Base-by-base conservation (phyloP, 2,329 filamentous ascomycete species). In the Pseudogymnoascus sp. region DNA sequence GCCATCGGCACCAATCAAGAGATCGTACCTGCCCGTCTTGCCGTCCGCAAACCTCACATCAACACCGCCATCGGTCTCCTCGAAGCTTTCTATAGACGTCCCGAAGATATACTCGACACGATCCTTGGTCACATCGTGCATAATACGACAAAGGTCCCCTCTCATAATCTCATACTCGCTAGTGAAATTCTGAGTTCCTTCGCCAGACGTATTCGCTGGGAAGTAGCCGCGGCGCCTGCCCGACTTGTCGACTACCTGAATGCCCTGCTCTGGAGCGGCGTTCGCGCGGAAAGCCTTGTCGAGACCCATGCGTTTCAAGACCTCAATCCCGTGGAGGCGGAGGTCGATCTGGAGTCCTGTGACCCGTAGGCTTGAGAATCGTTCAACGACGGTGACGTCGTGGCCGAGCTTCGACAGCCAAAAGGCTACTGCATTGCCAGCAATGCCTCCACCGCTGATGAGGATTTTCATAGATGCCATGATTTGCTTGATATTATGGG, bases 1-100 rank as follows among this genome's bases (percentile, higher is more conserved):
- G 0, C 84, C 84, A 65, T 86, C 83, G 4, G 82, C 82, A 2
- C 78, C 82, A 33, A 85, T 77, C 0, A 85, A 65, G 0, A 85
- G 69, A 67, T 85, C 82, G 60, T 75, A 85, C 0, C 66, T 68
- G 4, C 75, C 74, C 0, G 67, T 72, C 11, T 69, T 69, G 1
- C 80, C 80, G 62, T 80, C 74, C 1, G 72, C 73, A 62, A 85
- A 76, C 1, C 63, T 63, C 0, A 79, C 78, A 1, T 72, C 62
- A 0, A 81, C 76, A 0, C 64, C 62, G 0, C 70, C 66, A 1
- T 53, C 44, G 61, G 33, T 60, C 62, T 76, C 40, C 38, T 69
- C 64, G 11, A 75, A 69, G 6, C 61, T 47, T 62, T 69, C 23
- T 63, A 70, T 68, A 1, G 70, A 66, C 33, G 74, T 68, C 5